phyloP scores from a whole-genome alignment of 441 rosid genomes.

The Euphorbia corollata region DNA sequence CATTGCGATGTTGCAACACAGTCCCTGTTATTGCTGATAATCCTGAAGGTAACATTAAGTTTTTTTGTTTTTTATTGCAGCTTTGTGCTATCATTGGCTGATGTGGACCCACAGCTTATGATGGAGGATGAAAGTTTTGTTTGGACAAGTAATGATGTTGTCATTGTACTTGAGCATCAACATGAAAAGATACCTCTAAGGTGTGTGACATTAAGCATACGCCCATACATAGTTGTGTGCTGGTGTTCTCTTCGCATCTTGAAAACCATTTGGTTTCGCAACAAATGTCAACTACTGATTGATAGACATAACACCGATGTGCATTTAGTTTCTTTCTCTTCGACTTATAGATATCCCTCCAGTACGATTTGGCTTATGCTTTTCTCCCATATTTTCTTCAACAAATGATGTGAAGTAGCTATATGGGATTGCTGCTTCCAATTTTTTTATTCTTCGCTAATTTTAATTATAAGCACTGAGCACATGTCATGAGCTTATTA shows the following conservation, averaged over 20 bases:
- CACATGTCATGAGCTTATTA: neutral
- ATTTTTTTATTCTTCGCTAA: neutral
- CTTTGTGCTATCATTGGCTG: slow-evolving; percentile 92
- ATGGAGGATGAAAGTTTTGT: slow-evolving; percentile 98
- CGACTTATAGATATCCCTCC: neutral
- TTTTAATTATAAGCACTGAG: neutral
- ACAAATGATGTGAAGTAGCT: neutral
- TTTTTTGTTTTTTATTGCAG: slow-evolving; percentile 33
- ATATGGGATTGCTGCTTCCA: neutral
- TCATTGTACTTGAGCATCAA: slow-evolving; percentile 89
- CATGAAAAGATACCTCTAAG: slow-evolving; percentile 84
- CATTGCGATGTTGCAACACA: slow-evolving; percentile 11
- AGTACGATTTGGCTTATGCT: neutral
- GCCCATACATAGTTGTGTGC: neutral
- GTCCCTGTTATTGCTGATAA: neutral
- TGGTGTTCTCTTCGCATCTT: too few relatives aligned
- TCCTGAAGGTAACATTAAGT: neutral
- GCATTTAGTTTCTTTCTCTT: neutral
- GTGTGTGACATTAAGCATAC: slow-evolving; percentile 30
- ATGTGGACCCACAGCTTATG: slow-evolving; percentile 81
- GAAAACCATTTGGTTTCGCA: neutral
- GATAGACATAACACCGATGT: neutral
- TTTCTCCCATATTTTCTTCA: neutral
- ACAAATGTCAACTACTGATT: neutral
- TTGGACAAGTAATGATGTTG: slow-evolving; percentile 90